A percentile compares a stretch with the other conserved stretches of the same genome.
Conservation (phyloP, 2,329 filamentous ascomycete species). For the Bipolaris sorokiniana region DNA sequence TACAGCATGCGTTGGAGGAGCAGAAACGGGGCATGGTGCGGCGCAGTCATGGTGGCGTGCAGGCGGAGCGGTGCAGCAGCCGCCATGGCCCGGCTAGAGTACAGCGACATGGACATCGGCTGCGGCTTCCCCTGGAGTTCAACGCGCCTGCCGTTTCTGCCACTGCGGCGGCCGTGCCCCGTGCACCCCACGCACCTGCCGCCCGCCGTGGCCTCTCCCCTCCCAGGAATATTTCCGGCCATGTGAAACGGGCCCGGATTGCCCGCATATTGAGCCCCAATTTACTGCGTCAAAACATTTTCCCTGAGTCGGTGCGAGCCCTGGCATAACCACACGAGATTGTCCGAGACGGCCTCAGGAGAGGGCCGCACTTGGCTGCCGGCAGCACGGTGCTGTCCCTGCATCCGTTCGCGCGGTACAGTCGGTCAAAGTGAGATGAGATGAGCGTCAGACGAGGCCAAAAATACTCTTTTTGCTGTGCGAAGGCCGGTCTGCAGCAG, state of each 20-base stretch:
- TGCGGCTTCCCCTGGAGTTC: conserved; percentile 12
- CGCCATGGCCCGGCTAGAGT: conserved; percentile 22
- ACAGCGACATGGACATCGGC: conserved; percentile 13
- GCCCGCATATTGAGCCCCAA: conserved; percentile 23
- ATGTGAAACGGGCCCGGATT: conserved; percentile 21
- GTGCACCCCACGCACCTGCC: neutral
- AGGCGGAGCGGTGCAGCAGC: neutral
- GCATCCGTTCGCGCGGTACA: conserved; percentile 17
- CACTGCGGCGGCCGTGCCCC: neutral
- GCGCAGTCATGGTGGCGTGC: neutral
- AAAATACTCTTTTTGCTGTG: conserved; percentile 2
- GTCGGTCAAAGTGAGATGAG: conserved; percentile 7
- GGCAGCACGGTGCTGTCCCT: conserved; percentile 20
- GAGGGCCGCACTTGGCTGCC: conserved; percentile 4
- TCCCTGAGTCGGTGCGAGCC: conserved; percentile 16
- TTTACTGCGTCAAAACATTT: conserved; percentile 20
- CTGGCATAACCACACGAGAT: conserved; percentile 1
- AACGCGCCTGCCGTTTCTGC: conserved; percentile 16
- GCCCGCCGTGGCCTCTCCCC: conserved; percentile 1
- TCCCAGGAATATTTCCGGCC: conserved; percentile 13
- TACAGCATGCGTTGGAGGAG: conserved; percentile 20
- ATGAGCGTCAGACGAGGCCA: conserved; percentile 1
- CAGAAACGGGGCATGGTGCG: conserved; percentile 15
- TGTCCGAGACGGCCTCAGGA: conserved; percentile 1
- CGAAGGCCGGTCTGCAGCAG: neutral